phyloP scores from a whole-genome alignment of 2,329 filamentous ascomycete species.

The Helminthosporium solani region DNA sequence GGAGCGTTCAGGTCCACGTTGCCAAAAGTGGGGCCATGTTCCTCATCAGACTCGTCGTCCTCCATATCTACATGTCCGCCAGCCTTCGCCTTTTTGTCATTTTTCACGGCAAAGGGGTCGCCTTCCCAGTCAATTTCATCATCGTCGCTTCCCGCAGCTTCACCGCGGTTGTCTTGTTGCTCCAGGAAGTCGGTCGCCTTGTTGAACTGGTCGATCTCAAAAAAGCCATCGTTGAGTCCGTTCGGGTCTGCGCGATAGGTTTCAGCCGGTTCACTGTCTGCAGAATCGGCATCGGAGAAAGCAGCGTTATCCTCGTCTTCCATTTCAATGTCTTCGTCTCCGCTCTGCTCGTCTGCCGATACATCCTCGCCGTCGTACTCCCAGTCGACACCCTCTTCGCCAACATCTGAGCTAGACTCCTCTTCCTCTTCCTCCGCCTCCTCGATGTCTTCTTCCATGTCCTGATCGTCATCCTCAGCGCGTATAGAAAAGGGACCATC shows the following conservation, averaged over 20 bases:
- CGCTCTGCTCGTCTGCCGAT: constrained; percentile 32
- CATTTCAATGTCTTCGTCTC: constrained; percentile 33
- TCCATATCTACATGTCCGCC: constrained; percentile 44
- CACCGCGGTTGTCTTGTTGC: constrained; percentile 75
- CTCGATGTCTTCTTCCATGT: constrained; percentile 29
- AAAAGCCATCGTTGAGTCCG: constrained; percentile 95
- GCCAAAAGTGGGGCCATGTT: constrained; percentile 79
- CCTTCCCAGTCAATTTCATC: constrained; percentile 86
- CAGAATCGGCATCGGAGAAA: constrained; percentile 43
- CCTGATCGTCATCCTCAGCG: constrained; percentile 24
- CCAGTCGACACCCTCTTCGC: constrained; percentile 37
- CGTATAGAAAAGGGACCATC: constrained; percentile 19
- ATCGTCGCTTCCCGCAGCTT: constrained; percentile 71
- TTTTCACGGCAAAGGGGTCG: constrained; percentile 61
- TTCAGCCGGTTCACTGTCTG: constrained; percentile 48
- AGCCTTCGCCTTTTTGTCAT: constrained; percentile 31
- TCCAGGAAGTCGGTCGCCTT: constrained; percentile 88
- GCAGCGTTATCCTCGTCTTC: constrained; percentile 36
- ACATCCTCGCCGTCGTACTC: constrained; percentile 25
- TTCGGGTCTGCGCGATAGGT: constrained; percentile 71
- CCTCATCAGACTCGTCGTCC: constrained; percentile 66
- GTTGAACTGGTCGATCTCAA: constrained; percentile 97
- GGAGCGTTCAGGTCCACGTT: constrained; percentile 73
- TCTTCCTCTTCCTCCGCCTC: constrained; percentile 37
- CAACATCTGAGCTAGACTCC: constrained; percentile 28